Evolutionary conservation across 2,329 filamentous ascomycete species (phyloP).

Genomic region (Proliferodiscus dingleyae): DNA sequence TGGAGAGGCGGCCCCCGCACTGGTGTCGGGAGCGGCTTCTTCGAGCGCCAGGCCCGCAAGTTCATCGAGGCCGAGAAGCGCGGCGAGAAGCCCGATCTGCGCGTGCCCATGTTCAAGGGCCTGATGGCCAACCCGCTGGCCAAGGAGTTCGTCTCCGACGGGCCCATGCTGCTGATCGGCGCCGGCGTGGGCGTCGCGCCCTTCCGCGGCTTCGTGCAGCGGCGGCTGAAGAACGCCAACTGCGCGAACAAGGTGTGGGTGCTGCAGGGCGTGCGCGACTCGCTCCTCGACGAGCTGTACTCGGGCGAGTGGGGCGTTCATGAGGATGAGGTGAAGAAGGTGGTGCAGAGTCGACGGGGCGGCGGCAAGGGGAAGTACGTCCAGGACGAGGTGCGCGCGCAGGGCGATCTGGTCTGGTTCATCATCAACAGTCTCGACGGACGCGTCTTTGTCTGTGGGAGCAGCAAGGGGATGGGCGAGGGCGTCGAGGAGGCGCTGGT

Average conservation of each 20-base stretch:
- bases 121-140: conserved; percentile 96
- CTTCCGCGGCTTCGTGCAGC: conserved; percentile 96
- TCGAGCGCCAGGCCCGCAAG: conserved; percentile 75
- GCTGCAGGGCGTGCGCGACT: conserved; percentile 89
- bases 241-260: conserved; percentile 99
- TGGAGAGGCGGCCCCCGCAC: conserved; percentile 70
- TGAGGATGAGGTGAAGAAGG: conserved; percentile 78
- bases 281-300: conserved; percentile 91
- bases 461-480: conserved; percentile 94
- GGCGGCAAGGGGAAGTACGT: conserved; percentile 71
- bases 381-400: conserved; percentile 86
- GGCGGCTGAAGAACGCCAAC: conserved; percentile 87
- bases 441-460: conserved; percentile 92
- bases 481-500: conserved; percentile 85
- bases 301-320: conserved; percentile 93
- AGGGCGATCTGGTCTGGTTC: conserved; percentile 97
- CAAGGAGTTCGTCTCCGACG: conserved; percentile 85
- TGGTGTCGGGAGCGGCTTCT: conserved; percentile 87
- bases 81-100: conserved; percentile 58
- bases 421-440: conserved; percentile 96
- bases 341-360: conserved; percentile 70
- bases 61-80: conserved; percentile 64
- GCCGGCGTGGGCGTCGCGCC: conserved; percentile 95
- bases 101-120: conserved; percentile 95
- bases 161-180: conserved; percentile 95